Evolutionary conservation across 108 stramenopile genomes (phyloP).

Genomic region (Cyclotella sp.): DNA sequence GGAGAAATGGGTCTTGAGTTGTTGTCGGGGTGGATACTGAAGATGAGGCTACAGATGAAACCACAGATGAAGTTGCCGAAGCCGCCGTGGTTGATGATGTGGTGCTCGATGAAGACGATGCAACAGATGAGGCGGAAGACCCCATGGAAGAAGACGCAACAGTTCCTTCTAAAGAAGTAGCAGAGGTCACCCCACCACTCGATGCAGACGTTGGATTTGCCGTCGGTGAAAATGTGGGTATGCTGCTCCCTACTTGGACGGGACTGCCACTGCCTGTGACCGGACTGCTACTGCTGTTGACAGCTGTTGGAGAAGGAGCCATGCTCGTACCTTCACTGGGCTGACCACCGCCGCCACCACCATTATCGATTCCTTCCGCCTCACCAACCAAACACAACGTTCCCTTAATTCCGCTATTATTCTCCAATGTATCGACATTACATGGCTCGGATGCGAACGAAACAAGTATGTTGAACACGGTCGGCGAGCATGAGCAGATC

Average conservation of each 20-base stretch:
- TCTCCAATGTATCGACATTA: conserved; percentile 2
- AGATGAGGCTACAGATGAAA: background rate
- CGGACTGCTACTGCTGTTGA: background rate
- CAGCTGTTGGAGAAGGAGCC: background rate
- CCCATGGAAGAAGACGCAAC: no score
- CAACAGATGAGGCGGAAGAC: no score
- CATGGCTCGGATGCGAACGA: conserved; percentile 23
- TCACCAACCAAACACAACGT: conserved; percentile 35
- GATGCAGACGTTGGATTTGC: background rate
- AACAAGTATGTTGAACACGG: conserved; percentile 14
- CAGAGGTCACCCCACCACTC: background rate
- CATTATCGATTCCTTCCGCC: background rate
- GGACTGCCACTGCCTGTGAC: background rate
- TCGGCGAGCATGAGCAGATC: conserved; percentile 25
- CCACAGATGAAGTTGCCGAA: no score
- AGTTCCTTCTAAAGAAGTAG: no score
- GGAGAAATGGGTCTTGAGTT: conserved; percentile 15
- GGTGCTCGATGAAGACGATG: background rate
- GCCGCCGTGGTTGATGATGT: background rate
- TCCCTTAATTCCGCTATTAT: conserved; percentile 27
- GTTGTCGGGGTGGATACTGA: background rate
- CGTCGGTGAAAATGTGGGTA: conserved; percentile 8
- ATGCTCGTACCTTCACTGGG: background rate
- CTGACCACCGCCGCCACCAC: background rate
- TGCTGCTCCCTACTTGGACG: background rate